Evolutionary conservation across 768 basidiomycete genomes (phyloP), one percentile per base, ranked within the genome.

Genomic region (Pleurotus platypus): DNA sequence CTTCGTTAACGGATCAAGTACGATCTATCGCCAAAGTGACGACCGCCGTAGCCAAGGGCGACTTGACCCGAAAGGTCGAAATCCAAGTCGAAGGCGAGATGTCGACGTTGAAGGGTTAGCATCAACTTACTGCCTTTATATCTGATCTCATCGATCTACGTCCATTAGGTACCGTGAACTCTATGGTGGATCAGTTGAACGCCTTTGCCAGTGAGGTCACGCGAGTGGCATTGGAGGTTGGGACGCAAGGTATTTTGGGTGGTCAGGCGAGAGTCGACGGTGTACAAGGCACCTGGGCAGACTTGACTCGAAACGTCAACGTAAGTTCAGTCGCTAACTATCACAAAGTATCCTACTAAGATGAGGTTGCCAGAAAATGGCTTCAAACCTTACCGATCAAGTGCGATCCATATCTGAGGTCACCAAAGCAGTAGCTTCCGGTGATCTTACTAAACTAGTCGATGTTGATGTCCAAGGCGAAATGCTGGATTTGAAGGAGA

Each of bases 381-480:
- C 90, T 2, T 85, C 80, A 42, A 93, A 92, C 66, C 71, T 92
- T 64, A 92, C 90, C 2, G 83, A 89, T 66, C 90, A 93, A 78
- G 92, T 93, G 53, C 86, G 94, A 35, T 92, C 90, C 37, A 97
- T 96, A 64, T 94, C 93, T 2, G 91, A 93, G 65, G 89, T 93
- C 49, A 92, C 90, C 9, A 92, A 89, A 35, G 89, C 90, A 4
- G 92, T 95, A 56, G 92, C 94, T 1, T 74, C 83, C 51, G 94
- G 94, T 16, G 93, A 96, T 69, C 72, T 97, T 47, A 82, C 79
- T 62, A 87, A 90, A 66, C 84, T 85, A 24, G 94, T 96, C 67
- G 85, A 92, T 60, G 94, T 96, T 57, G 91, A 95, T 63, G 94
- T 94, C 12, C 89, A 93, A 64, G 94, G 94, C 46, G 95, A 98